A percentile compares a stretch with the other conserved stretches of the same genome.
Evolutionary conservation across 345 rosid genomes (phyloP).

Genomic region (Gossypium bickii): DNA sequence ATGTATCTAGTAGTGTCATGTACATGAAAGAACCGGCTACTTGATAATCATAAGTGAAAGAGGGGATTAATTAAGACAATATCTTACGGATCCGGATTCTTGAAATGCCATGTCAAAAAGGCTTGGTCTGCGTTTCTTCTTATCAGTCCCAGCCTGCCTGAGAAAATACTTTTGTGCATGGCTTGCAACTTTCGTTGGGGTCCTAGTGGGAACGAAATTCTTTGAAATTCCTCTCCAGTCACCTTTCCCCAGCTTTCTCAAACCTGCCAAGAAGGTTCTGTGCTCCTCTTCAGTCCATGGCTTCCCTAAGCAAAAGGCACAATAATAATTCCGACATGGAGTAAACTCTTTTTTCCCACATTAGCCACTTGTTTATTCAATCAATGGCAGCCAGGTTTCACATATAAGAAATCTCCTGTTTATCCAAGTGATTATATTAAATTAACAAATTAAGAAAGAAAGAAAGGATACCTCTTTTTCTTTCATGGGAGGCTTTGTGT

Average conservation of each 20-base stretch:
- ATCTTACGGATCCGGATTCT: not conserved
- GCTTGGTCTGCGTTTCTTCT: not conserved
- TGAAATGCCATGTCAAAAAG: not conserved
- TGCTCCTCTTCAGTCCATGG: not conserved
- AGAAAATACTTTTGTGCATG: not conserved
- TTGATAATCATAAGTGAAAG: not conserved
- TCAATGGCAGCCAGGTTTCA: too few relatives aligned
- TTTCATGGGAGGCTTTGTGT: constrained; percentile 14
- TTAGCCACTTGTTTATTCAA: too few relatives aligned
- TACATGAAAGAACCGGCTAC: not conserved
- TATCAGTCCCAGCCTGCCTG: not conserved
- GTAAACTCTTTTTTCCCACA: too few relatives aligned
- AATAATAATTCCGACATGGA: not conserved
- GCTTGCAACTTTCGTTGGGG: not conserved
- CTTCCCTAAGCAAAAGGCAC: not conserved
- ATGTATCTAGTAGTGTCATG: too few relatives aligned
- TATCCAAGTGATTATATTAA: too few relatives aligned
- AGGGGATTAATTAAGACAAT: too few relatives aligned
- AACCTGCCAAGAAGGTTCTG: not conserved
- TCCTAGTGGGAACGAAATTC: not conserved
- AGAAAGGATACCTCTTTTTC: constrained; percentile 33
- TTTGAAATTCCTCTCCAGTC: not conserved
- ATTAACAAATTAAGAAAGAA: too few relatives aligned
- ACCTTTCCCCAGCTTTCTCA: not conserved
- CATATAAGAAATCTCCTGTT: too few relatives aligned